A percentile compares a stretch with the other conserved stretches of the same genome.
These are phyloP conservation scores for Colletotrichum magnum DNA, from an alignment of 2,329 filamentous ascomycete species.

Conservation along the genomic window DNA sequence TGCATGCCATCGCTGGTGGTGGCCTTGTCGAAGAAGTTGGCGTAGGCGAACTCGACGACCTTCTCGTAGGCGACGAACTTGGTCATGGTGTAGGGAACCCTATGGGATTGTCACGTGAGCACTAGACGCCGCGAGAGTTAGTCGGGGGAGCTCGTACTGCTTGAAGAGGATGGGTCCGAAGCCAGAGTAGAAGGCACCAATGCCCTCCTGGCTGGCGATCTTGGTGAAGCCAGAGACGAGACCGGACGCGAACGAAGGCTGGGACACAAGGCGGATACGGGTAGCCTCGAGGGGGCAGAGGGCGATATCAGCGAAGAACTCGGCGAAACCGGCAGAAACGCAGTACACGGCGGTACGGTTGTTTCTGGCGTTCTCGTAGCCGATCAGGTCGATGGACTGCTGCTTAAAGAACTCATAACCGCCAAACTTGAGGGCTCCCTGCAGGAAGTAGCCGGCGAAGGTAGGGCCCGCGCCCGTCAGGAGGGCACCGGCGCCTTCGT, in stretches of 20 bases:
- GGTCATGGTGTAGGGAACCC: slow-evolving; percentile 93
- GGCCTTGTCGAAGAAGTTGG: slow-evolving; percentile 85
- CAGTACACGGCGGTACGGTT: slow-evolving; percentile 88
- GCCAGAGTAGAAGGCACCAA: slow-evolving; percentile 90
- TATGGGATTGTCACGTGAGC: slow-evolving; percentile 48
- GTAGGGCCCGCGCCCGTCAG: slow-evolving; percentile 89
- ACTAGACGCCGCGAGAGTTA: too few species aligned
- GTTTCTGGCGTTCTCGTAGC: slow-evolving; percentile 81
- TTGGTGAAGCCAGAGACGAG: slow-evolving; percentile 84
- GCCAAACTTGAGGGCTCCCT: slow-evolving; percentile 93
- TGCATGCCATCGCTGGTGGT: slow-evolving; percentile 76
- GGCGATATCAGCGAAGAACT: slow-evolving; percentile 82
- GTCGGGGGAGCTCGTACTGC: slow-evolving; percentile 68
- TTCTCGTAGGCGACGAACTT: slow-evolving; percentile 97
- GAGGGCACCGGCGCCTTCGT: slow-evolving; percentile 87
- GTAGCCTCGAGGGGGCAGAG: slow-evolving; percentile 94
- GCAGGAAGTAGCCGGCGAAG: slow-evolving; percentile 91
- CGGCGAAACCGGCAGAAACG: slow-evolving; percentile 74
- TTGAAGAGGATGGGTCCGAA: slow-evolving; percentile 91
- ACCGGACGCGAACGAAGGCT: slow-evolving; percentile 87
- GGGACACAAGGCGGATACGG: slow-evolving; percentile 91
- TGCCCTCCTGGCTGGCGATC: slow-evolving; percentile 85
- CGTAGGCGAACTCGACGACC: slow-evolving; percentile 72
- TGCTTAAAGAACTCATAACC: slow-evolving; percentile 98
- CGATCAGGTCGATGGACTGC: slow-evolving; percentile 84